phyloP scores from a whole-genome alignment of 192 early-diverging fungal genomes.

The Mycoemilia scoparia region DNA sequence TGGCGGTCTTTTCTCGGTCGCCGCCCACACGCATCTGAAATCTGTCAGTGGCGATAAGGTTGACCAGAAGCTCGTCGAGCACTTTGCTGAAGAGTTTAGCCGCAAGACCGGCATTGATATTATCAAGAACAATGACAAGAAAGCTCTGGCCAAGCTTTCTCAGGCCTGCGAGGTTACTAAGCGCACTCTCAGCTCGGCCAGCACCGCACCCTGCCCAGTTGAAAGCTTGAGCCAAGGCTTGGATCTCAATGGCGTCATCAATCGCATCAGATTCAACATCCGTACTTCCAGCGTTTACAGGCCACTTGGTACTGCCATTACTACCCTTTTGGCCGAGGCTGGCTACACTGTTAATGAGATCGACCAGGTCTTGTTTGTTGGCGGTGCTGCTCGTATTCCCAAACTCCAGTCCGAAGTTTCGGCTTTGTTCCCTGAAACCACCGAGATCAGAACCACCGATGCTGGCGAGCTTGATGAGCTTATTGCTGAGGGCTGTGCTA shows the following conservation, averaged over 20 bases:
- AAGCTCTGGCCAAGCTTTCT: slow-evolving; percentile 65
- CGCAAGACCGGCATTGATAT: slow-evolving; percentile 71
- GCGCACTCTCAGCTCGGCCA: slow-evolving; percentile 61
- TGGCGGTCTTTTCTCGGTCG: slow-evolving; percentile 67
- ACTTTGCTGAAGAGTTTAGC: slow-evolving; percentile 76
- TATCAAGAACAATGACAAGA: slow-evolving; percentile 40
- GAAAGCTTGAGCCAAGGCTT: slow-evolving; percentile 82
- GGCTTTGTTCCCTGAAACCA: slow-evolving; percentile 49
- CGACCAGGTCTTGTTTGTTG: slow-evolving; percentile 80
- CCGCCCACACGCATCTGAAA: slow-evolving; percentile 56
- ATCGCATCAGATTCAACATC: slow-evolving; percentile 81
- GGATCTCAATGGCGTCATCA: slow-evolving; percentile 70
- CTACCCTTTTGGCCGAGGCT: slow-evolving; percentile 42
- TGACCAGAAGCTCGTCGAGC: slow-evolving; percentile 64
- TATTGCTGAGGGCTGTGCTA: slow-evolving; percentile 73
- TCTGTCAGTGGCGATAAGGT: slow-evolving; percentile 70
- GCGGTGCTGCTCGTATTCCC: slow-evolving; percentile 75
- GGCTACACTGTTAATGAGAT: slow-evolving; percentile 50
- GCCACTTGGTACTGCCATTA: slow-evolving; percentile 46
- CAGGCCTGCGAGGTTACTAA: slow-evolving; percentile 82
- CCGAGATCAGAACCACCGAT: slow-evolving; percentile 34
- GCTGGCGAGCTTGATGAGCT: slow-evolving; percentile 91
- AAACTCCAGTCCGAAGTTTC: slow-evolving; percentile 61
- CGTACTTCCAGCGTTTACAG: slow-evolving; percentile 58
- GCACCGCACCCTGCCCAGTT: slow-evolving; percentile 75